These are phyloP conservation scores for Cenococcum geophilum DNA, from an alignment of 495 filamentous ascomycete species.

Conservation along the genomic window DNA sequence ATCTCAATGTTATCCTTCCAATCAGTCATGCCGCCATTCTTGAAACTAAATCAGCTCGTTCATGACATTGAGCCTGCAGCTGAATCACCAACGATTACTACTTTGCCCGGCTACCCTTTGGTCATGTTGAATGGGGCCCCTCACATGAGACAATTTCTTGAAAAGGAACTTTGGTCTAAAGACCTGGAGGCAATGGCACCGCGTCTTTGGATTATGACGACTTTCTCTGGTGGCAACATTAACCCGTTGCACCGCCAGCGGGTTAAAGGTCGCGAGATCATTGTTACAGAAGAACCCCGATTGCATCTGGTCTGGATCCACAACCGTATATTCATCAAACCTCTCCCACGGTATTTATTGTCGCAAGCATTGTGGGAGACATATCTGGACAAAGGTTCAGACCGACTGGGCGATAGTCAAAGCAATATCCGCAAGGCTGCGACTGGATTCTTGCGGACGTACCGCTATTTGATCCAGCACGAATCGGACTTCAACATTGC, in stretches of 20 bases:
- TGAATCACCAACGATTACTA: background rate
- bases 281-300: constrained; percentile 8
- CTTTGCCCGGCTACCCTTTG: constrained; percentile 3
- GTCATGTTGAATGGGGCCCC: background rate
- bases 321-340: constrained; percentile 8
- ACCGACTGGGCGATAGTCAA: background rate
- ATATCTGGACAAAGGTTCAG: background rate
- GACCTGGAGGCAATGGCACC: constrained; percentile 5
- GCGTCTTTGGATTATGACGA: constrained; percentile 4
- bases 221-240: constrained; percentile 5
- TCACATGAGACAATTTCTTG: background rate
- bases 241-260: constrained; percentile 6
- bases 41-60: background rate
- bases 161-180: background rate
- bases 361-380: background rate
- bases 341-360: constrained; percentile 5
- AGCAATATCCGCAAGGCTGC: constrained; percentile 12
- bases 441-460: constrained; percentile 19
- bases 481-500: constrained; percentile 27
- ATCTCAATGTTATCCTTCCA: background rate
- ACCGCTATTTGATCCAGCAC: constrained; percentile 18
- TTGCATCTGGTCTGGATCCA: constrained; percentile 7
- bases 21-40: background rate
- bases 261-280: background rate
- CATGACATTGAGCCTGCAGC: background rate